Conservation (phyloP, 768 basidiomycete genomes). For the Pholiota conissans region DNA sequence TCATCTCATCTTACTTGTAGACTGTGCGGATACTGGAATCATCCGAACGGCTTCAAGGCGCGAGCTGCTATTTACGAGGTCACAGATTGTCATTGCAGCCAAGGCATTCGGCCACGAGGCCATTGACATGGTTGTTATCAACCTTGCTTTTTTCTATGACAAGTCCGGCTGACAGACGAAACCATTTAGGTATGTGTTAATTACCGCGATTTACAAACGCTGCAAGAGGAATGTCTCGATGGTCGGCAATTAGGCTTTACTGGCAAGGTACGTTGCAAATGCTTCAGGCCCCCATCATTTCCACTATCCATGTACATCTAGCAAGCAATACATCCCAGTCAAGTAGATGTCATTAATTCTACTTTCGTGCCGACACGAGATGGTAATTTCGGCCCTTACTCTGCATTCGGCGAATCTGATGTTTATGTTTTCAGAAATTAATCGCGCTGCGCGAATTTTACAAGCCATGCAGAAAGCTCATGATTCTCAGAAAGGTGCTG, state of each 20-base stretch:
- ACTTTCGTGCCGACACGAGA: constrained; percentile 74
- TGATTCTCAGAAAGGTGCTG: constrained; percentile 57
- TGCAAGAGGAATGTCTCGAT: constrained; percentile 77
- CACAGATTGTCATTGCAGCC: constrained; percentile 77
- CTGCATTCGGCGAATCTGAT: neutral
- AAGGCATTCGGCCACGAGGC: constrained; percentile 83
- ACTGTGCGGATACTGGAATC: constrained; percentile 88
- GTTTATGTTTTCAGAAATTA: constrained; percentile 52
- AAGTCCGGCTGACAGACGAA: neutral
- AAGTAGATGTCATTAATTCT: constrained; percentile 74
- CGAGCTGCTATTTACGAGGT: constrained; percentile 84
- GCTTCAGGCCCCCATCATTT: neutral
- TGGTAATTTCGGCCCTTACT: constrained; percentile 41
- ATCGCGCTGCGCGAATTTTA: constrained; percentile 73
- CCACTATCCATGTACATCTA: constrained; percentile 24
- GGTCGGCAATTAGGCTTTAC: constrained; percentile 83
- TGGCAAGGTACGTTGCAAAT: constrained; percentile 66
- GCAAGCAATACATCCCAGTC: constrained; percentile 95
- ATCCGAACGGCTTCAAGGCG: constrained; percentile 70
- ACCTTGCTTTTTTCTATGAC: constrained; percentile 23
- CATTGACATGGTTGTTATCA: constrained; percentile 75
- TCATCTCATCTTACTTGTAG: constrained; percentile 36
- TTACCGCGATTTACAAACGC: constrained; percentile 69
- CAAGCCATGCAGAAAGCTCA: constrained; percentile 63
- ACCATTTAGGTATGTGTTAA: constrained; percentile 75